These are phyloP conservation scores for Orbilia ellipsospora DNA, from an alignment of 2,329 filamentous ascomycete species.

Conservation along the genomic window DNA sequence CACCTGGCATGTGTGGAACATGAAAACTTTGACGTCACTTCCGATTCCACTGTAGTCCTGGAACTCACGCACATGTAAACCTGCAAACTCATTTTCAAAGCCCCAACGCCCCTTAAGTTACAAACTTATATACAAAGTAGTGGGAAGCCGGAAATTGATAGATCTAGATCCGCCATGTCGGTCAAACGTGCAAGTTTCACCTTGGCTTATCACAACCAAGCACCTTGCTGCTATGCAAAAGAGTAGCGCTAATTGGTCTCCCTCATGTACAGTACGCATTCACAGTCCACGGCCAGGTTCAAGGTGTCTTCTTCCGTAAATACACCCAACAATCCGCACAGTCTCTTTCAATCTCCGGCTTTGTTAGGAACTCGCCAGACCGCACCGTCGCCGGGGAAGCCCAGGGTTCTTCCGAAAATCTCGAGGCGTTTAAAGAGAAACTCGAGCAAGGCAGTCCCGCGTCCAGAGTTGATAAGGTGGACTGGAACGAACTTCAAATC, in stretches of 20 bases:
- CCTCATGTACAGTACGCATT: slow-evolving; percentile 29
- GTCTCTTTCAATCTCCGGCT: slow-evolving; percentile 34
- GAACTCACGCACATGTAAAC: no score
- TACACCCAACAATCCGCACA: slow-evolving; percentile 31
- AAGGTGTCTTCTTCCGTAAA: slow-evolving; percentile 53
- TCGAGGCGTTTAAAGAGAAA: slow-evolving; percentile 36
- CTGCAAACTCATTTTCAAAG: no score
- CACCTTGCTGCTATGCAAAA: no score
- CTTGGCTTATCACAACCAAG: no score
- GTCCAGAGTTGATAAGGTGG: slow-evolving; percentile 35
- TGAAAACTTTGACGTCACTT: no score
- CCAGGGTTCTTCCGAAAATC: slow-evolving; percentile 19
- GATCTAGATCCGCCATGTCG: no score
- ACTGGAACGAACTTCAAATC: slow-evolving; percentile 37
- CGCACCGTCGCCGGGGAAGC: slow-evolving; percentile 41
- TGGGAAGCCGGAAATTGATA: no score
- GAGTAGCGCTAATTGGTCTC: not conserved
- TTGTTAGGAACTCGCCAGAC: slow-evolving; percentile 21
- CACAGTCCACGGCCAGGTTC: slow-evolving; percentile 50
- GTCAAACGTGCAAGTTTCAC: no score
- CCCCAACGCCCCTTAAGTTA: no score
- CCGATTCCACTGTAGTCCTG: no score
- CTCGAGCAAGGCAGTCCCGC: slow-evolving; percentile 21
- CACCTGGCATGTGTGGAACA: no score
- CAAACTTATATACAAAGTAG: no score